Evolutionary conservation across 2,329 filamentous ascomycete species (phyloP).

Genomic region (Colletotrichum sp.): DNA sequence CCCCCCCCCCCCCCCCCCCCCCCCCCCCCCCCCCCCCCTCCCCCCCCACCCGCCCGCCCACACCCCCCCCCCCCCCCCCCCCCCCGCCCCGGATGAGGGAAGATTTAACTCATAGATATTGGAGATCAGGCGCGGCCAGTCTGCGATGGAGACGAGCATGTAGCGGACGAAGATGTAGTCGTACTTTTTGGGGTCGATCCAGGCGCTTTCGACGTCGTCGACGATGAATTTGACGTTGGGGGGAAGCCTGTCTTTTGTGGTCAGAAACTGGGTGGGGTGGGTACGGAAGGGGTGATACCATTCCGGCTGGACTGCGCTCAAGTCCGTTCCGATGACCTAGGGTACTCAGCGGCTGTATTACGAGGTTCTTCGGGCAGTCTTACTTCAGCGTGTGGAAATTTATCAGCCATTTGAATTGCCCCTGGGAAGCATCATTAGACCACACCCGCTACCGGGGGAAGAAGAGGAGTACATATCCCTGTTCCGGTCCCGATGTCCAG

Average conservation of each 20-base stretch:
- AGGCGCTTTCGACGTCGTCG: constrained; percentile 64
- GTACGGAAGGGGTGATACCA: not conserved
- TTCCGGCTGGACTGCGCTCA: not conserved
- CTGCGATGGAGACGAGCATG: not conserved
- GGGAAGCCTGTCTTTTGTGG: constrained; percentile 47
- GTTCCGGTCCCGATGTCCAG: constrained; percentile 66
- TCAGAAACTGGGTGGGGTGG: not conserved
- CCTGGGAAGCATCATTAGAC: not conserved
- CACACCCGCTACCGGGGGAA: not conserved
- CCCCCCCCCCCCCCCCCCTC: too few relatives aligned
- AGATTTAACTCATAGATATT: not conserved
- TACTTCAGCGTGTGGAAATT: not conserved
- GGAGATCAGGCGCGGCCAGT: not conserved
- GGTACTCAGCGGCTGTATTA: not conserved
- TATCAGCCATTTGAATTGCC: not conserved
- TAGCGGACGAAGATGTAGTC: constrained; percentile 34
- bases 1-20: too few relatives aligned
- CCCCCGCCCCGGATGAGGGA: too few relatives aligned
- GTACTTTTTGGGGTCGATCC: constrained; percentile 39
- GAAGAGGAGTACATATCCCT: constrained; percentile 53
- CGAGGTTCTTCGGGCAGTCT: too few relatives aligned
- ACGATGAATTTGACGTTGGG: constrained; percentile 69
- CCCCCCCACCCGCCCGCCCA: too few relatives aligned
- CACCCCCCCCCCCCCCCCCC: too few relatives aligned
- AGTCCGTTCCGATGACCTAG: constrained; percentile 2